phyloP scores from a whole-genome alignment of 2,329 filamentous ascomycete species.

The Colletotrichum acutatum region DNA sequence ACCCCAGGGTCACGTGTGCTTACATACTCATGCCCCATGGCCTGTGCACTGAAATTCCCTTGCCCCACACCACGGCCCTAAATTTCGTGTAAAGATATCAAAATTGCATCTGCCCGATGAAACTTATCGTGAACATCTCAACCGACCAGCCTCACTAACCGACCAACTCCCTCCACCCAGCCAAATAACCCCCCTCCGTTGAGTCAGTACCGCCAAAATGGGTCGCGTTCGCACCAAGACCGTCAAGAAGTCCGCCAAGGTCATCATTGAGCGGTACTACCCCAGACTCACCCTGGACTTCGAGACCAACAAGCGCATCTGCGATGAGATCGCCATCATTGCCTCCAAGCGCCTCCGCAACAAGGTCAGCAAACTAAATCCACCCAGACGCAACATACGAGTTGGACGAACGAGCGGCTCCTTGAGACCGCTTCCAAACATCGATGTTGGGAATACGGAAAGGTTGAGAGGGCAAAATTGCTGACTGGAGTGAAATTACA shows the following conservation, averaged over 20 bases:
- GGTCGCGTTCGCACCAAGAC: conserved; percentile 79
- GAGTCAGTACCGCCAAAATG: conserved; percentile 69
- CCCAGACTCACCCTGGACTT: conserved; percentile 99
- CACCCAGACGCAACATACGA: too few species aligned
- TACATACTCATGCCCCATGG: conserved; percentile 5
- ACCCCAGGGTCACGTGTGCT: neutral
- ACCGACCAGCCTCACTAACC: conserved; percentile 60
- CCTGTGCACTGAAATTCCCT: neutral
- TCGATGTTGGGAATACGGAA: neutral
- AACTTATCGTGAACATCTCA: conserved; percentile 47
- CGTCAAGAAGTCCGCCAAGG: conserved; percentile 88
- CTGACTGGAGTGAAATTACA: conserved; percentile 47
- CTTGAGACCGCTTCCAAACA: conserved; percentile 13
- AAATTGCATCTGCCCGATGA: conserved; percentile 4
- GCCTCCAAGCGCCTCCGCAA: conserved; percentile 99
- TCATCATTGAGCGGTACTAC: conserved; percentile 99
- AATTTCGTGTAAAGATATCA: conserved; percentile 4
- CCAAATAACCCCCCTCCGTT: conserved; percentile 39
- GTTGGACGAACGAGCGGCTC: too few species aligned
- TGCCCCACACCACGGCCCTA: conserved; percentile 21
- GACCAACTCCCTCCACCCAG: conserved; percentile 43
- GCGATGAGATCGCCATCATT: conserved; percentile 99
- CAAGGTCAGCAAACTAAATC: conserved; percentile 74
- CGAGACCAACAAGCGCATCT: conserved; percentile 99
- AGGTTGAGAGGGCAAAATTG: neutral